Evolutionary conservation across 129 eudicot genomes (phyloP).

Genomic region (Escallonia herrerae): DNA sequence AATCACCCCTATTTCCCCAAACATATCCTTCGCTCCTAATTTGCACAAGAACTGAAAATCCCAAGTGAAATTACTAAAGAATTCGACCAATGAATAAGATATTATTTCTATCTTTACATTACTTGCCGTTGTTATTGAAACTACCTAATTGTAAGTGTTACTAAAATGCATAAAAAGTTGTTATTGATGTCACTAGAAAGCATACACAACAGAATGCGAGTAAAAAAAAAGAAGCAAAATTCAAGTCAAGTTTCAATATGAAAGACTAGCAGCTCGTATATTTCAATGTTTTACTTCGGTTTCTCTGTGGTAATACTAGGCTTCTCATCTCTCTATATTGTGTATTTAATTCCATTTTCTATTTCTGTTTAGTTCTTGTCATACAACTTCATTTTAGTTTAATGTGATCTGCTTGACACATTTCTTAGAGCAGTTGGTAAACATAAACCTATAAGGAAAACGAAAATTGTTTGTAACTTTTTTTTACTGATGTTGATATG

Average conservation of each 20-base stretch:
- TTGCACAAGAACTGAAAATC: constrained; percentile 44
- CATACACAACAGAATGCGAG: neutral
- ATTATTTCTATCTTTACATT: neutral
- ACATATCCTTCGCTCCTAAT: constrained; percentile 53
- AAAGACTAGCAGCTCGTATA: too few relatives aligned
- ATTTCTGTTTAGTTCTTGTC: neutral
- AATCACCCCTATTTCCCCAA: constrained; percentile 79
- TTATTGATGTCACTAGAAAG: neutral
- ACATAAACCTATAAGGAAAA: too few relatives aligned
- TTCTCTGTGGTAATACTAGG: too few relatives aligned
- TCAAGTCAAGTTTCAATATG: too few relatives aligned
- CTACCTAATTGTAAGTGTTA: neutral
- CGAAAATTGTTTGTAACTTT: neutral
- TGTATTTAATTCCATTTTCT: neutral
- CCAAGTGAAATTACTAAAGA: constrained; percentile 7
- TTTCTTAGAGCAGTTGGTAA: too few relatives aligned
- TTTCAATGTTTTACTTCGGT: too few relatives aligned
- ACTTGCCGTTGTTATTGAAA: neutral
- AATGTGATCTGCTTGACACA: too few relatives aligned
- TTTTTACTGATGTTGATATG: constrained; percentile 1
- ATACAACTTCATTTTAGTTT: too few relatives aligned
- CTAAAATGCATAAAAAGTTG: neutral
- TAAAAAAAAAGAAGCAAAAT: too few relatives aligned
- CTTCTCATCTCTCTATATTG: too few relatives aligned
- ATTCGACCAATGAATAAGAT: neutral